Evolutionary conservation across 345 rosid genomes (phyloP), one percentile per base, ranked within the genome.

Genomic region (Pugionium dolabratum): DNA sequence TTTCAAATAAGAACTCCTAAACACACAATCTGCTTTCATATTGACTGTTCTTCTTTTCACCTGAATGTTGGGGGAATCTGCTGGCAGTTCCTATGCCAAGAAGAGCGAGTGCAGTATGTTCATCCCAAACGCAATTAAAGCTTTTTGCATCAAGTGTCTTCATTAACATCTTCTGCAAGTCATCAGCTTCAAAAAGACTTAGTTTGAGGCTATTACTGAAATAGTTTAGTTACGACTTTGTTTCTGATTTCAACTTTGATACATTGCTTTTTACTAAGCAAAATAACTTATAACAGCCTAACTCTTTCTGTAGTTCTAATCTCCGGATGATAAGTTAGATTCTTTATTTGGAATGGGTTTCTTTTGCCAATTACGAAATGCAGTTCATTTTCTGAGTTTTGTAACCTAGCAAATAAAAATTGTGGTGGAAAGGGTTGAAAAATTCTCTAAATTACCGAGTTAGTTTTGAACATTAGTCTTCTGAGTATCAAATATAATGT

Each of bases 81-180:
- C 9, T 78, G 74, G 88, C 46, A 89, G 96, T 73, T 74, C 53
- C 32, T 91, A 65, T 91, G 98, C 25, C 87, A 89, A 82, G 96
- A 91, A 29, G 89, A 63, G 57, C 75, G 79, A 1, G 89, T 85
- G 56, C 96, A 82, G 64, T 91, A 89, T 46, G 78, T 78, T 43
- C 88, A 90, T 3, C 98, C 92, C 1, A 86, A 89, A 76, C 86
- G 84, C 4, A 59, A 76, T 25, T 85, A 77, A 81, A 59, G 46
- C 69, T 48, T 8, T 40, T 27, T 57, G 44, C 31, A 32, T 51
- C 73, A 59, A 9, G 18, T 32, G 45, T 45, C 48, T 61, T 28
- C 62, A 28, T 59, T 34, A 41, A 11, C 43, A 52, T 70, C 41
- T 41, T 51, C 47, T 60, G 30, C 66, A 40, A 26, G 9, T 34